Conservation (phyloP, 345 rosid species). For the Salix purpurea region DNA sequence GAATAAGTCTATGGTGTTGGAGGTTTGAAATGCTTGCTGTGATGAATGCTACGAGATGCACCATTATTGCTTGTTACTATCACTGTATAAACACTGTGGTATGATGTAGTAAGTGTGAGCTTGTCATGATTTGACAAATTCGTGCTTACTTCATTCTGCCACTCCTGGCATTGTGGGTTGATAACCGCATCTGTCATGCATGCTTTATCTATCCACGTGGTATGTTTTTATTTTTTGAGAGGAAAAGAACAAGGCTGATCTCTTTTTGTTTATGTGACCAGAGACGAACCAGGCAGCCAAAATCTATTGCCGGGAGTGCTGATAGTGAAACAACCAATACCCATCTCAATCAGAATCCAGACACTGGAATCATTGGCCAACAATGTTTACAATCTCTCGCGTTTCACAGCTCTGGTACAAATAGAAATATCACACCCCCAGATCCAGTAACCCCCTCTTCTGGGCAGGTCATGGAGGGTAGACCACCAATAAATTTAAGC, state of each 20-base stretch:
- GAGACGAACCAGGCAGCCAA: slow-evolving; percentile 53
- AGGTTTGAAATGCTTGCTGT: not conserved
- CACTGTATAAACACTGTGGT: not conserved
- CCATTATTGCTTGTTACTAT: not conserved
- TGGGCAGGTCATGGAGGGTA: slow-evolving; percentile 16
- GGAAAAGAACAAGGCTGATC: not conserved
- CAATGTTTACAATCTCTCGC: slow-evolving; percentile 64
- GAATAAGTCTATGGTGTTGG: not conserved
- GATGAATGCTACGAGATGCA: not conserved
- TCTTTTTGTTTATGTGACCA: slow-evolving; percentile 19
- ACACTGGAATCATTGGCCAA: slow-evolving; percentile 38
- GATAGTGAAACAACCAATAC: slow-evolving; percentile 41
- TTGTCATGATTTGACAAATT: not conserved
- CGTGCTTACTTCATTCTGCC: not conserved
- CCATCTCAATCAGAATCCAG: slow-evolving; percentile 32
- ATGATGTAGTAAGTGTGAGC: not conserved
- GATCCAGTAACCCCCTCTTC: slow-evolving; percentile 18
- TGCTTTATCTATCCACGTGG: not conserved
- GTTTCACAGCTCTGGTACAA: slow-evolving; percentile 38
- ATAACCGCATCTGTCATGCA: not conserved
- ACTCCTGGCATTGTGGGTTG: not conserved
- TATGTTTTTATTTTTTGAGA: not conserved
- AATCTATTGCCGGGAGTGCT: slow-evolving; percentile 23
- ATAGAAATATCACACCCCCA: slow-evolving; percentile 18
- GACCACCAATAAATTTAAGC: slow-evolving; percentile 31